Evolutionary conservation across 257 asterid genomes (phyloP).

Genomic region (Linaria vulgaris): DNA sequence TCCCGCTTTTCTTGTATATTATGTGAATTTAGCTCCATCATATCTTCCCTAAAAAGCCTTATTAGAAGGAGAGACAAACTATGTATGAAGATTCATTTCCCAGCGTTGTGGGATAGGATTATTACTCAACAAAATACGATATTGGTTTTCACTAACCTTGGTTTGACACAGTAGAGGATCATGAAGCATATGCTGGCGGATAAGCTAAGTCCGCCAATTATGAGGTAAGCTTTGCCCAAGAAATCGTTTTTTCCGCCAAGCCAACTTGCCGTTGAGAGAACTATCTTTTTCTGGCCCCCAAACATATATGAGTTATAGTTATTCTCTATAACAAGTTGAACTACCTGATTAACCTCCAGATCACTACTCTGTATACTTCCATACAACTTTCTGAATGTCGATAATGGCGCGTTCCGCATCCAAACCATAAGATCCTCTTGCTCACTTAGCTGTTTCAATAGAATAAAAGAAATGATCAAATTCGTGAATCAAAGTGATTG

Average conservation of each 20-base stretch:
- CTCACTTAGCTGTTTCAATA: conserved; percentile 63
- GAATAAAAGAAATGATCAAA: neutral
- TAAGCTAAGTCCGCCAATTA: conserved; percentile 72
- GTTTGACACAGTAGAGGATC: conserved; percentile 62
- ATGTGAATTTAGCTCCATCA: too few relatives aligned
- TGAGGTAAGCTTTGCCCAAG: conserved; percentile 61
- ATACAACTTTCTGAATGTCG: conserved; percentile 74
- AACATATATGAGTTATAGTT: conserved; percentile 80
- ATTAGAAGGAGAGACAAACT: too few relatives aligned
- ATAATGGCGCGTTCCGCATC: conserved; percentile 91
- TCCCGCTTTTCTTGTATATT: too few relatives aligned
- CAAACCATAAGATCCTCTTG: conserved; percentile 95
- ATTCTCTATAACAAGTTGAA: conserved; percentile 68
- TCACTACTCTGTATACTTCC: conserved; percentile 71
- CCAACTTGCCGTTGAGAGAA: conserved; percentile 88
- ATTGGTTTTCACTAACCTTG: conserved; percentile 45
- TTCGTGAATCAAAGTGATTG: too few relatives aligned
- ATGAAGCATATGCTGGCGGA: conserved; percentile 54
- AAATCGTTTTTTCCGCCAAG: conserved; percentile 87
- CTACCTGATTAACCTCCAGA: conserved; percentile 64
- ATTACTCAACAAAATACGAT: too few relatives aligned
- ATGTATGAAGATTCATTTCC: too few relatives aligned
- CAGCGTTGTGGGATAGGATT: too few relatives aligned
- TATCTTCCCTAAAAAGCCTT: too few relatives aligned
- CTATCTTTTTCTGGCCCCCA: conserved; percentile 70